phyloP scores from a whole-genome alignment of 495 filamentous ascomycete genomes.

The Terfezia claveryi region DNA sequence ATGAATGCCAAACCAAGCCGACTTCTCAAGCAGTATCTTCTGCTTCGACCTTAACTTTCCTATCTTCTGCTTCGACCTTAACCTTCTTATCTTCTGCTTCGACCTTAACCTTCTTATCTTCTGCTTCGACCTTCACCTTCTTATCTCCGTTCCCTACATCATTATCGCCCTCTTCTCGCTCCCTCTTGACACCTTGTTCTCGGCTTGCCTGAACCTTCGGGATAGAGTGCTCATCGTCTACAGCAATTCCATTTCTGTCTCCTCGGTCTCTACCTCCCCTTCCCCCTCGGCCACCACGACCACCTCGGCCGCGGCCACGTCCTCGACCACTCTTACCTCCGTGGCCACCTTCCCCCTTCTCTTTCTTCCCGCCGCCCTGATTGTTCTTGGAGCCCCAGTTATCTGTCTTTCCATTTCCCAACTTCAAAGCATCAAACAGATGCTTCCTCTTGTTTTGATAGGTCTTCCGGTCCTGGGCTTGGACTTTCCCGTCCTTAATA shows the following conservation, averaged over 20 bases:
- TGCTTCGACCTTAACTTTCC: constrained; percentile 8
- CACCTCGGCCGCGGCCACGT: constrained; percentile 22
- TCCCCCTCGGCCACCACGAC: constrained; percentile 23
- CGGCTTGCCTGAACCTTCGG: constrained; percentile 10
- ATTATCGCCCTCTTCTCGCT: neutral
- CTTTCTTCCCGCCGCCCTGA: constrained; percentile 7
- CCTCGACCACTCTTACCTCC: constrained; percentile 24
- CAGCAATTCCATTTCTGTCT: constrained; percentile 18
- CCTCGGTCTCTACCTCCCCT: constrained; percentile 20
- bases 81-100: constrained; percentile 6
- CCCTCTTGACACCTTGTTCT: constrained; percentile 3
- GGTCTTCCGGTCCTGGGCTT: constrained; percentile 6
- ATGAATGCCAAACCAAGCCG: too few species aligned
- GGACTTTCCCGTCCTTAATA: constrained; percentile 49
- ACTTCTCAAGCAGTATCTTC: too few species aligned
- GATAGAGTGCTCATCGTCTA: constrained; percentile 9
- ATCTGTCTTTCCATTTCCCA: constrained; percentile 11
- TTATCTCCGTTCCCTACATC: constrained; percentile 4
- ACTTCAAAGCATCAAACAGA: constrained; percentile 10
- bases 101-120: constrained; percentile 6
- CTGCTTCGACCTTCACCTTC: constrained; percentile 7
- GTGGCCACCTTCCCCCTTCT: constrained; percentile 35
- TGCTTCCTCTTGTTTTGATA: constrained; percentile 24
- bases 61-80: constrained; percentile 9
- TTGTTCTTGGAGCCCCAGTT: constrained; percentile 4